Evolutionary conservation across 2,329 filamentous ascomycete genomes (phyloP), one percentile per base, ranked within the genome.

Genomic region (Neofusicoccum sp.): DNA sequence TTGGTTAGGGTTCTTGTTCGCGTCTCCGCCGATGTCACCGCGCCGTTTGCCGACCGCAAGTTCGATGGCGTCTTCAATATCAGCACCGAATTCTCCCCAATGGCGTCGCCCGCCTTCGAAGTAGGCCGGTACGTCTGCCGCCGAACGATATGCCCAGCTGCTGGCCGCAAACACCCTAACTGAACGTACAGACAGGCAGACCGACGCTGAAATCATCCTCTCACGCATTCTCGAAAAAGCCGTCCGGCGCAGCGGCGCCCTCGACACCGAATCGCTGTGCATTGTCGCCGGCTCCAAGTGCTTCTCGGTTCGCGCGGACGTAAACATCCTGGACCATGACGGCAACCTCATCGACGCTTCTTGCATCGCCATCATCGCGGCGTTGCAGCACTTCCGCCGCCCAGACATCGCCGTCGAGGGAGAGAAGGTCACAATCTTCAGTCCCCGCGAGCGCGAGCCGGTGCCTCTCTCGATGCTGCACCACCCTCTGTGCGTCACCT

Each of bases 31-130:
- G 91, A 96, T 78, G 90, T 98, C 63, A 89, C 90, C 9, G 86
- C 90, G 40, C 93, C 95, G 44, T 91, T 89, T 71, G 77, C 89
- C 58, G 93, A 98, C 77, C 89, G 93, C 65, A 93, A 93, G 62
- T 96, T 96, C 72, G 95, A 98, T 74, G 95, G 95, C 73, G 85
- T 96, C 75, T 98, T 98, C 80, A 92, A 88, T 67, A 97, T 98
- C 72, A 84, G 88, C 58, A 90, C 93, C 60, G 95, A 98, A 74
- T 86, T 99, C 69, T 91, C 89, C 64, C 91, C 93, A 51, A 96
- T 98, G 88, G 89, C 90, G 30, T 92, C 91, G 48, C 92, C 95
- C 12, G 88, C 90, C 34, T 96, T 96, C 76, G 93, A 97, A 75
- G 85, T 89, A 67, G 91, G 90, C 74, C 85, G 86, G 84, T 87